A percentile compares a stretch with the other conserved stretches of the same genome.
These are phyloP conservation scores for Bipolaris oryzae DNA, from an alignment of 2,329 filamentous ascomycete species.

Conservation along the genomic window DNA sequence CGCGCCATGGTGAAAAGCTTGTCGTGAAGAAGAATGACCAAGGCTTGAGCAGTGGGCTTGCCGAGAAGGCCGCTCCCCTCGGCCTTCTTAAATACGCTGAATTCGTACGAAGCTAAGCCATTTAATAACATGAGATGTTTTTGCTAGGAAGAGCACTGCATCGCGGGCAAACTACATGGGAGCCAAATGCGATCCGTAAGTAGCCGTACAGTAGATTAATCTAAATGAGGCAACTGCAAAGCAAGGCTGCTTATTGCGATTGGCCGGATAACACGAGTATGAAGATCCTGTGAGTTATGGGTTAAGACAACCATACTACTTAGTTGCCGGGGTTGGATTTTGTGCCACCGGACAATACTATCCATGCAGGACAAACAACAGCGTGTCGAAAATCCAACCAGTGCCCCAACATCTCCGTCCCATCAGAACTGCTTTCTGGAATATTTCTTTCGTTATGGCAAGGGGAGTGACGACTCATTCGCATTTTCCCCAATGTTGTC, in stretches of 20 bases:
- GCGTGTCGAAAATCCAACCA: no score
- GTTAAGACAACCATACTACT: slow-evolving; percentile 7
- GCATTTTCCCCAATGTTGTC: not conserved
- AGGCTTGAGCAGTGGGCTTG: slow-evolving; percentile 7
- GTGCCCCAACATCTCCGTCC: not conserved
- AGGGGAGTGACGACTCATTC: not conserved
- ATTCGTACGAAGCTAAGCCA: not conserved
- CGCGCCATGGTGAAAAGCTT: slow-evolving; percentile 32
- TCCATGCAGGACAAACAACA: not conserved
- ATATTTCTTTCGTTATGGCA: not conserved
- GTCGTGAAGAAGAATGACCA: slow-evolving; percentile 10
- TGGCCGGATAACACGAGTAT: slow-evolving; percentile 17
- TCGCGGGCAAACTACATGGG: slow-evolving; percentile 2
- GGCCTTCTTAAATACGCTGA: slow-evolving; percentile 14
- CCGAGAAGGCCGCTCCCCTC: not conserved
- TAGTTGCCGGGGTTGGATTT: not conserved
- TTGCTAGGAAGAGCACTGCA: not conserved
- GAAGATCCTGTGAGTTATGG: slow-evolving; percentile 18
- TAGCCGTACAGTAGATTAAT: slow-evolving; percentile 16
- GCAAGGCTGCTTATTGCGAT: slow-evolving; percentile 2
- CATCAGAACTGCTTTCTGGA: not conserved
- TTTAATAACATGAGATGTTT: not conserved
- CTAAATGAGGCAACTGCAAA: slow-evolving; percentile 21
- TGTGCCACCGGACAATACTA: not conserved
- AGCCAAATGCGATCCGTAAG: not conserved